phyloP scores from a whole-genome alignment of 345 rosid species.

The Eucalyptus regnans region DNA sequence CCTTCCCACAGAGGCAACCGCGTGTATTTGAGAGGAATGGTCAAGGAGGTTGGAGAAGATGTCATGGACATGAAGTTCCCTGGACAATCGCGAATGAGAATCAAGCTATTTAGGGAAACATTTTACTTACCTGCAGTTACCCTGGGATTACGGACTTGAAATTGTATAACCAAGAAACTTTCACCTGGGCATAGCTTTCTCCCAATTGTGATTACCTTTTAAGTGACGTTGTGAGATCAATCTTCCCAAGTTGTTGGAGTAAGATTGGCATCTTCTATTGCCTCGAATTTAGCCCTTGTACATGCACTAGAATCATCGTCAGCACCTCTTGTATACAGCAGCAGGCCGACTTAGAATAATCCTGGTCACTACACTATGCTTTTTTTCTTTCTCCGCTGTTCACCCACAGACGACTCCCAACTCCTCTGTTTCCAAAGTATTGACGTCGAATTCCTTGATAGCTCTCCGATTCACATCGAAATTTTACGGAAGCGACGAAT shows the following conservation, averaged over 20 bases:
- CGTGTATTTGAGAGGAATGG: conserved; percentile 51
- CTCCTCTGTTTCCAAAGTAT: too few relatives aligned
- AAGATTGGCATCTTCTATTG: background rate
- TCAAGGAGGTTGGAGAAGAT: conserved; percentile 47
- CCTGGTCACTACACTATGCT: background rate
- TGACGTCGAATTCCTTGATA: too few relatives aligned
- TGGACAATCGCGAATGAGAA: background rate
- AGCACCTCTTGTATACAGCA: background rate
- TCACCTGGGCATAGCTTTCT: background rate
- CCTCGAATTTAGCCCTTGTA: background rate
- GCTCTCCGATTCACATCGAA: too few relatives aligned
- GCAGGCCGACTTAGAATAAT: background rate
- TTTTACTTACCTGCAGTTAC: background rate
- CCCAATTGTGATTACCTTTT: background rate
- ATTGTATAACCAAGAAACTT: background rate
- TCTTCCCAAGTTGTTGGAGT: too few relatives aligned
- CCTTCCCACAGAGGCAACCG: conserved; percentile 47
- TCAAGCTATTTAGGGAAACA: background rate
- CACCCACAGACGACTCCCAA: too few relatives aligned
- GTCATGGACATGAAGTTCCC: background rate
- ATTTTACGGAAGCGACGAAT: too few relatives aligned
- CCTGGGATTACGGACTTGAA: background rate
- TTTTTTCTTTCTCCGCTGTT: too few relatives aligned
- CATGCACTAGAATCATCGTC: background rate
- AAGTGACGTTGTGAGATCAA: background rate